Percentiles rank a stretch among this genome's conserved stretches.
Evolutionary conservation across 2,329 filamentous ascomycete genomes (phyloP).

Genomic region (Hymenotorrendiella dingleyae): DNA sequence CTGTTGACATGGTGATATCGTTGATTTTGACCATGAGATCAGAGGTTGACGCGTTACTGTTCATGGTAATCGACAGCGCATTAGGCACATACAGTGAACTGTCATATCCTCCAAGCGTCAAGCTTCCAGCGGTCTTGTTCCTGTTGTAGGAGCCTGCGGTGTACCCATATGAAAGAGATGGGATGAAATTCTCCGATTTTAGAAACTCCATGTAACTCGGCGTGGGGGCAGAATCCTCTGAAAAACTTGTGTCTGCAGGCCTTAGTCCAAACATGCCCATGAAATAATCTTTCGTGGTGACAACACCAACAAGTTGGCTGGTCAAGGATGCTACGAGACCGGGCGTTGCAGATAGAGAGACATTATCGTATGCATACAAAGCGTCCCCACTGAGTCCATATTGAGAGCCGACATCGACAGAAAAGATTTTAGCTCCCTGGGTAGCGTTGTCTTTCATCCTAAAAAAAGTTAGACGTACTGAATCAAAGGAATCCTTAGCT

Average conservation of each 20-base stretch:
- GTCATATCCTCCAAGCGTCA: slow-evolving; percentile 35
- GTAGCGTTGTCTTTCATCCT: too few species aligned
- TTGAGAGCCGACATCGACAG: slow-evolving; percentile 15
- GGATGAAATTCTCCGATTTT: slow-evolving; percentile 33
- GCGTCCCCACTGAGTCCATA: slow-evolving; percentile 14
- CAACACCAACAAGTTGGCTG: slow-evolving; percentile 24
- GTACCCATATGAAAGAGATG: slow-evolving; percentile 39
- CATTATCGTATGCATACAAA: slow-evolving; percentile 22
- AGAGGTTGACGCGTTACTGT: slow-evolving; percentile 30
- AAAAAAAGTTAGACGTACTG: too few species aligned
- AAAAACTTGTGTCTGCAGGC: slow-evolving; percentile 18
- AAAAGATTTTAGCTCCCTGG: too few species aligned
- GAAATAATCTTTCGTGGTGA: slow-evolving; percentile 28
- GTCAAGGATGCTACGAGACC: slow-evolving; percentile 13
- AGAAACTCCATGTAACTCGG: slow-evolving; percentile 34
- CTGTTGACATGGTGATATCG: slow-evolving; percentile 22
- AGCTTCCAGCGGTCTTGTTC: slow-evolving; percentile 18
- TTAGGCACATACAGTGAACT: slow-evolving; percentile 35
- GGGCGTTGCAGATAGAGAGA: slow-evolving; percentile 13
- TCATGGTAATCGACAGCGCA: slow-evolving; percentile 34
- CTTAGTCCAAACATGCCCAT: slow-evolving; percentile 24
- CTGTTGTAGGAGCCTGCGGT: slow-evolving; percentile 38
- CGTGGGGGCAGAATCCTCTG: slow-evolving; percentile 11
- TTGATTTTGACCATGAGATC: slow-evolving; percentile 36
- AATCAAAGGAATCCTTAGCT: too few species aligned